Evolutionary conservation across 2,329 filamentous ascomycete species (phyloP), one percentile per base, ranked within the genome.

Genomic region (Colletotrichum viniferum): DNA sequence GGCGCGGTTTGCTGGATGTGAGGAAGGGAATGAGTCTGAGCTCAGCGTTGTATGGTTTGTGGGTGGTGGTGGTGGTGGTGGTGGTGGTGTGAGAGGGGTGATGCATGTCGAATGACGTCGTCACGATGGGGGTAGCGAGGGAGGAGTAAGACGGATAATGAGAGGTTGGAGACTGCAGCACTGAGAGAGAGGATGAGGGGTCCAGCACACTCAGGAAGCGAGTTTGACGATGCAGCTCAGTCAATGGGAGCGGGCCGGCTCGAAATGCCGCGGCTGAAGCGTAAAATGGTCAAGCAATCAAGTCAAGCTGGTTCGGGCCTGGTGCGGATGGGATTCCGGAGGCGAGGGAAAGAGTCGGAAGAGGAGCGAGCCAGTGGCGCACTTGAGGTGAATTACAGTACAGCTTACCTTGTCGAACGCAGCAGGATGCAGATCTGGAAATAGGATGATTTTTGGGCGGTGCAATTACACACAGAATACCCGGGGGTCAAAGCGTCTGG

Each of bases 21-120:
- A n/a, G 28, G 26, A 34, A 36, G 14, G 21, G 34, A 32, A 6
- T 30, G n/a, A 62, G 71, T 34, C 71, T 13, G 21, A 34, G 36
- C 34, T 14, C 24, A 34, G 28, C 55, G 32, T 63, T 24, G 43
- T 58, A 34, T 16, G 21, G 63, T n/a, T 14, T 26, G 55, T 67
- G 62, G 56, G 24, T 62, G 69, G 30, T 66, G 52, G 36, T 66
- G 56, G 24, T 62, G 69, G 30, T 66, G 52, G 36, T 66, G 52
- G 30, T 71, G 34, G 55, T 71, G 34, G 16, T 24, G 43, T 21
- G 16, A 69, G 72, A 74, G 69, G 73, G 69, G 43, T 66, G 63
- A 62, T 75, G 69, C 69, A 75, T 73, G 73, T 63, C 62, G 69
- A 52, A 75, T 73, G 73, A 75, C 69, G 73, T 75, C 69, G 69